Evolutionary conservation across 495 filamentous ascomycete species (phyloP).

Genomic region (Aspergillus nidulans): DNA sequence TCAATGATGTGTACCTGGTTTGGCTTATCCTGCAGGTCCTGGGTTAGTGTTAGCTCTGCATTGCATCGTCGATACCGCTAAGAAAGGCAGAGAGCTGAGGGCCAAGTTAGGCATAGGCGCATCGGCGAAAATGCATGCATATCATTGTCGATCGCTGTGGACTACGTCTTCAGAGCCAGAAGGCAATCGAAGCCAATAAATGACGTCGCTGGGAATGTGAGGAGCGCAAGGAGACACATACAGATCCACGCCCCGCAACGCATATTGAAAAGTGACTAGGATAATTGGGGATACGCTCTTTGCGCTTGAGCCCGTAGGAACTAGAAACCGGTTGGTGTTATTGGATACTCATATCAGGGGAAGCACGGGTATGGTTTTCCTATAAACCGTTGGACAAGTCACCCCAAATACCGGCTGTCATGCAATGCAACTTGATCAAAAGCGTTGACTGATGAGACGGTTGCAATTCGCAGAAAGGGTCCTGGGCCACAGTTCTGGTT

Average conservation of each 20-base stretch:
- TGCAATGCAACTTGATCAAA: slow-evolving; percentile 26
- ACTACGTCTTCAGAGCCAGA: neutral
- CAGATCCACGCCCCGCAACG: neutral
- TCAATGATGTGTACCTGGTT: slow-evolving; percentile 4
- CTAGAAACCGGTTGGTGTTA: slow-evolving; percentile 6
- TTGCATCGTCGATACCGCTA: neutral
- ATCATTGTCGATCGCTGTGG: slow-evolving; percentile 1
- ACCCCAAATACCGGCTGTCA: slow-evolving; percentile 18
- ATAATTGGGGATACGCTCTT: neutral
- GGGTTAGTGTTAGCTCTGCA: neutral
- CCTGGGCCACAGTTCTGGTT: neutral
- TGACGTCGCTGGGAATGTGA: slow-evolving; percentile 19
- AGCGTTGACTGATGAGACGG: slow-evolving; percentile 17
- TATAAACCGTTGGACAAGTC: slow-evolving; percentile 9
- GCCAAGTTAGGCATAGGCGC: neutral
- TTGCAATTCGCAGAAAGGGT: slow-evolving; percentile 3
- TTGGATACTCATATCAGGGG: neutral
- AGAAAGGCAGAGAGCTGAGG: neutral
- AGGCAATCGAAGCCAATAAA: neutral
- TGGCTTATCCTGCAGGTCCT: neutral
- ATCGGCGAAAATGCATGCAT: neutral
- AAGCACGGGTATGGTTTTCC: neutral
- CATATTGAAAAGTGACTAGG: neutral
- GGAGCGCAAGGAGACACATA: slow-evolving; percentile 10
- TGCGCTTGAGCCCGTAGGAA: slow-evolving; percentile 6